Base-by-base conservation (phyloP, 2,329 filamentous ascomycete species). In the Albophoma yamanashiensis region DNA sequence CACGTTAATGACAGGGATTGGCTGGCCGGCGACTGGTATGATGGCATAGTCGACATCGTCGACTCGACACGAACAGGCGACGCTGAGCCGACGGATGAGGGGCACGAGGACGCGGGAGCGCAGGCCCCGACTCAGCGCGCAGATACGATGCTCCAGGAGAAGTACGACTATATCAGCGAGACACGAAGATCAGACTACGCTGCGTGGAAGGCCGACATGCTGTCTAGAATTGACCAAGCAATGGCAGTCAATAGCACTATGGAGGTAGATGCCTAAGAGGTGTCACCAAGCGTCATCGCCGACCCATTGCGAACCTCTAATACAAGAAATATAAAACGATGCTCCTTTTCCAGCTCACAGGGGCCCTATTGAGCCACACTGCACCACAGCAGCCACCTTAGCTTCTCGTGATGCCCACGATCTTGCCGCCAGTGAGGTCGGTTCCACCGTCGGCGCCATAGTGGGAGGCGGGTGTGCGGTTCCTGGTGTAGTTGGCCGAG, bases 101-200 rank as follows among this genome's bases (percentile, higher is more conserved):
- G 62, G 55, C 60, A 65, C 31, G 66, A 66, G 12, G 72, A 67
- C 50, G 59, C 59, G 3, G 63, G 62, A 27, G 64, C 68, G 62
- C 76, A 71, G 61, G 68, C 74, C 43, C 75, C 79, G 60, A 69
- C 79, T 36, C 73, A 84, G 72, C 71, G 79, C 60, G 75, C 79
- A 11, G 83, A 85, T 63, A 89, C 86, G 2, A 92, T 92, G 89
- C 84, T 92, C 66, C 88, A 92, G 71, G 85, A 87, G 64, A 81
- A 82, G 55, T 86, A 89, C 67, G 88, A 92, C 67, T 90, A 86
- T 67, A 71, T 92, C 66, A 87, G 85, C 63, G 83, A 87, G 56
- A 76, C 79, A 62, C 84, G 83, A 64, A 79, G 80, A 65, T 76
- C 76, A 47, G 84, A 87, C 14, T 92, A 86, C 68, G 75, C 70